A percentile compares a stretch with the other conserved stretches of the same genome.
phyloP scores from a whole-genome alignment of 2,329 filamentous ascomycete species.

The Penicillium sp. region DNA sequence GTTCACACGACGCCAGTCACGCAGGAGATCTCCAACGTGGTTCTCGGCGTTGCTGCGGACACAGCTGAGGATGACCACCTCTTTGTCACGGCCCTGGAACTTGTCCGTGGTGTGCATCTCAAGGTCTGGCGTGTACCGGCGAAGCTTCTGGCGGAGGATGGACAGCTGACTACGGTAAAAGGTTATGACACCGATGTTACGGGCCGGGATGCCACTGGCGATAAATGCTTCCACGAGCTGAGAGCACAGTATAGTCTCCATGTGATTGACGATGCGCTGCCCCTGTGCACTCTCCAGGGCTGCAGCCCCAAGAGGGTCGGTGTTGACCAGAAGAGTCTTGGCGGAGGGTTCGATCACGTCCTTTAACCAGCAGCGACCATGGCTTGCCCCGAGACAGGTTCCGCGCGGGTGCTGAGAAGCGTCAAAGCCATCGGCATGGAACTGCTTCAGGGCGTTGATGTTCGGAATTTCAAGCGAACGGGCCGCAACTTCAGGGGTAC shows the following conservation, averaged over 20 bases:
- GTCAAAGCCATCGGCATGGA: constrained; percentile 46
- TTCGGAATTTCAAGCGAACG: constrained; percentile 65
- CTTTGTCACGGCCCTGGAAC: constrained; percentile 94
- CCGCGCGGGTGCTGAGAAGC: constrained; percentile 27
- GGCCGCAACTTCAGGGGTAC: constrained; percentile 68
- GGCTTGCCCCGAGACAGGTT: constrained; percentile 53
- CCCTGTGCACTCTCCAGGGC: constrained; percentile 65
- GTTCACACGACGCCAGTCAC: constrained; percentile 90
- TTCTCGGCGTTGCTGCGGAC: constrained; percentile 80
- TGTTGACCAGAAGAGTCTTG: constrained; percentile 85
- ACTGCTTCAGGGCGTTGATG: constrained; percentile 56
- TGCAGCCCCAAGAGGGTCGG: constrained; percentile 63
- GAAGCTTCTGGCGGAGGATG: constrained; percentile 69
- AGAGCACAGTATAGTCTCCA: constrained; percentile 71
- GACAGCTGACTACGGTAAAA: constrained; percentile 92
- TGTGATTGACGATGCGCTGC: constrained; percentile 79
- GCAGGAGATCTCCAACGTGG: constrained; percentile 82
- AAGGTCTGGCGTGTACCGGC: constrained; percentile 56
- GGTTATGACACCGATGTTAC: constrained; percentile 88
- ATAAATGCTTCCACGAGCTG: constrained; percentile 79
- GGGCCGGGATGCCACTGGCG: constrained; percentile 65
- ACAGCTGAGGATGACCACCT: constrained; percentile 79
- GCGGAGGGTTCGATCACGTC: constrained; percentile 64
- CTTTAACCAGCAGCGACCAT: constrained; percentile 67
- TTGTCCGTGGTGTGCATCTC: constrained; percentile 97